Evolutionary conservation across 306 rosid species (phyloP), one percentile per base, ranked within the genome.

Genomic region (Spatholobus suberectus): DNA sequence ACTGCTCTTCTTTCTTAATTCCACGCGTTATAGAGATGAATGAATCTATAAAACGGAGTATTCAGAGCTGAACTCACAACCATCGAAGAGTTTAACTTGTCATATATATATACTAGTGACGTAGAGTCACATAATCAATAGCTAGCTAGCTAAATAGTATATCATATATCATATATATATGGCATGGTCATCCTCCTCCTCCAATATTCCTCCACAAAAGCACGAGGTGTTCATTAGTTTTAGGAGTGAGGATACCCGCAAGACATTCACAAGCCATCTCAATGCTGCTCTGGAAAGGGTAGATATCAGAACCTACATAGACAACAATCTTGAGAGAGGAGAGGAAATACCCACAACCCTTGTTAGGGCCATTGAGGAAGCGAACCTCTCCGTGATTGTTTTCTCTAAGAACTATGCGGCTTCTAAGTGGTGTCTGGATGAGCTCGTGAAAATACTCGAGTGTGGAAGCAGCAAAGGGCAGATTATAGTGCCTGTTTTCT

Each of bases 191-290:
- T 54, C 77, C 15, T 38, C 72, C 1, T 71, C 84, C 12, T 41
- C 79, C 29, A 59, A 23, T n/a, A 41, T 27, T 40, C 1, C 35
- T 61, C 67, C 52, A 82, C 59, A 77, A 70, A 61, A 49, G 4
- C 83, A 83, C 8, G 89, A 86, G 13, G 85, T 86, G 21, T 80
- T 83, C 73, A 63, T 86, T 3, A 69, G 87, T 47, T 86, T 80
- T 18, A 83, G 83, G 51, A 44, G 83, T 18, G 87, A 86, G 38
- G 87, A 86, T 62, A 80, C 87, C 0, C 69, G 81, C n/a, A 75
- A 74, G 1, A 72, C 55, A 0, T 76, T 86, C 80, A 83, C 85
- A 34, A 80, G 89, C 83, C 89, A 86, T 86, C 83, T 86, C 8
- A 32, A 70, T 38, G 82, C 46, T 70, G 85, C 89, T 43, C 35